phyloP scores from a whole-genome alignment of 2,329 filamentous ascomycete species.

The Cercospora janseana region DNA sequence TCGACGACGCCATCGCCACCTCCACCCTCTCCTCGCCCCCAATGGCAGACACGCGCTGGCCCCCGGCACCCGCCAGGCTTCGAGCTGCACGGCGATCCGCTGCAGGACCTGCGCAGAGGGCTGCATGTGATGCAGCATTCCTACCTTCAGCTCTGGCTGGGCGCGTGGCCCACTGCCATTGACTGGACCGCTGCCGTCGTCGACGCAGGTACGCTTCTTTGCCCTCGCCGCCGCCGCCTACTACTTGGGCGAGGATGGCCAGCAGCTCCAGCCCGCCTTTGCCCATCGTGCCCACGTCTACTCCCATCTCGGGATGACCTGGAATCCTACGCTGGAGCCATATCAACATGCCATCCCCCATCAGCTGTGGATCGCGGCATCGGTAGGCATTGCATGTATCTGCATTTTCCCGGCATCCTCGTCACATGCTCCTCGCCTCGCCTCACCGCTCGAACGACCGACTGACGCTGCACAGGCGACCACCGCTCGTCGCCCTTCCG shows the following conservation, averaged over 20 bases:
- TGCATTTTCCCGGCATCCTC: constrained; percentile 70
- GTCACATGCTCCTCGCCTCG: background rate
- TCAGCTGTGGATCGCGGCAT: constrained; percentile 81
- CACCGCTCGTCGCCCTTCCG: constrained; percentile 68
- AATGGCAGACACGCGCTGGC: background rate
- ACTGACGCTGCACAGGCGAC: constrained; percentile 47
- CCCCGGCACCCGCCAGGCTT: background rate
- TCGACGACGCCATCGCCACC: background rate
- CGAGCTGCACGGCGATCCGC: constrained; percentile 4
- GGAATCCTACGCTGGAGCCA: constrained; percentile 74
- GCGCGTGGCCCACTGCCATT: constrained; percentile 80
- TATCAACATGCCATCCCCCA: constrained; percentile 99
- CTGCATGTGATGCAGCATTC: constrained; percentile 71
- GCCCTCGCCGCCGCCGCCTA: constrained; percentile 69
- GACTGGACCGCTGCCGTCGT: constrained; percentile 91
- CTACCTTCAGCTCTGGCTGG: constrained; percentile 75
- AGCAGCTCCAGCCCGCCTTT: constrained; percentile 72
- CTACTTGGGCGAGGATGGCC: constrained; percentile 85
- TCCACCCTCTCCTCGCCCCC: background rate
- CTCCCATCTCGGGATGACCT: constrained; percentile 88
- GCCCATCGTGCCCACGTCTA: constrained; percentile 80
- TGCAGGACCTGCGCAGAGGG: constrained; percentile 48
- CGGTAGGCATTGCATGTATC: constrained; percentile 85
- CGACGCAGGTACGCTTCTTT: constrained; percentile 61
- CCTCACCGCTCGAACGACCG: background rate